Conservation (phyloP, 257 asterid species). For the Catharanthus roseus region DNA sequence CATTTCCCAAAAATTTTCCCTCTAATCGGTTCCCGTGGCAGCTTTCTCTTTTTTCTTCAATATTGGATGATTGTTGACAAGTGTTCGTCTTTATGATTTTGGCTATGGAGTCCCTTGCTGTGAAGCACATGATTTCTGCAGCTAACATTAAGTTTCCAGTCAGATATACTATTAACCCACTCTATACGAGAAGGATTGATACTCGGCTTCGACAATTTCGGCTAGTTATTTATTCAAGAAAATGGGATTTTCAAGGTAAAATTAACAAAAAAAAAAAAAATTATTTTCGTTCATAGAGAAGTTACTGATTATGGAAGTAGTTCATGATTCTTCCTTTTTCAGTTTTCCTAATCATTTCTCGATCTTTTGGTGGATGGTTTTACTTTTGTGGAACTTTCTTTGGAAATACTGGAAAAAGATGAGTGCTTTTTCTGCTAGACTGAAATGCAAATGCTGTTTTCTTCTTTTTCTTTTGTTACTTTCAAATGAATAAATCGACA, state of each 20-base stretch:
- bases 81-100: neutral
- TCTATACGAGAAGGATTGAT: slow-evolving; percentile 14
- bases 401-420: slow-evolving; percentile 1
- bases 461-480: neutral
- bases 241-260: slow-evolving; percentile 59
- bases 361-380: neutral
- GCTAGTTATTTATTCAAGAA: slow-evolving; percentile 29
- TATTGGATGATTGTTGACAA: neutral
- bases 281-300: neutral
- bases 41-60: neutral
- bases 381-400: neutral
- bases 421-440: neutral
- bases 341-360: too few relatives aligned
- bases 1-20: neutral
- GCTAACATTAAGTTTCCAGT: slow-evolving; percentile 22
- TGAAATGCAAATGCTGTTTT: neutral
- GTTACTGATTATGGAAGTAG: too few relatives aligned
- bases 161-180: slow-evolving; percentile 24
- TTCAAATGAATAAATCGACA: neutral
- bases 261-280: neutral
- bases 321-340: too few relatives aligned
- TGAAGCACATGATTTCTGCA: slow-evolving; percentile 38
- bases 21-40: neutral
- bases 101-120: slow-evolving; percentile 44
- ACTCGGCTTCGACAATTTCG: slow-evolving; percentile 20